These are phyloP conservation scores for Penicillium janthinellum DNA, from an alignment of 2,329 filamentous ascomycete genomes.

Conservation along the genomic window DNA sequence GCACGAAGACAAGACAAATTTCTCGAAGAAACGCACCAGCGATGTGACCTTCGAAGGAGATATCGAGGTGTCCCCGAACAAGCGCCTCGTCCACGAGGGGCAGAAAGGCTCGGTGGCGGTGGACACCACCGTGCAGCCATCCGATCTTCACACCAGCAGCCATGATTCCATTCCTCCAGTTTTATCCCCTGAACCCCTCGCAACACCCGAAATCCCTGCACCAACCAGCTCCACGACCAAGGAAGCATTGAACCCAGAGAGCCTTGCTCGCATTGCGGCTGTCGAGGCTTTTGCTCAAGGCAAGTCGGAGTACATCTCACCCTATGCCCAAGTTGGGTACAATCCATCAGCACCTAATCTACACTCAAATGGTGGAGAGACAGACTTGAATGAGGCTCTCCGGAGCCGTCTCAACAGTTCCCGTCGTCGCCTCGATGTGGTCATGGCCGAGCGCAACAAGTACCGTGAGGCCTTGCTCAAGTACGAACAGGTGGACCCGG, in stretches of 20 bases:
- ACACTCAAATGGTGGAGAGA: conserved; percentile 21
- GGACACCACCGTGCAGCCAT: not conserved
- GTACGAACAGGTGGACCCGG: conserved; percentile 28
- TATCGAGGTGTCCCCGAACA: not conserved
- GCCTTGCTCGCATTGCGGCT: conserved; percentile 15
- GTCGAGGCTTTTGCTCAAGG: not conserved
- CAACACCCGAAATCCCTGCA: not conserved
- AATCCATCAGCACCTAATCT: conserved; percentile 34
- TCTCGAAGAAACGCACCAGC: conserved; percentile 27
- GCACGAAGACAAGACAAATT: conserved; percentile 23
- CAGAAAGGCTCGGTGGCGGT: not conserved
- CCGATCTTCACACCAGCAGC: not conserved
- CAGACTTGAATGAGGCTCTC: conserved; percentile 28
- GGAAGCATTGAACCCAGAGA: conserved; percentile 24
- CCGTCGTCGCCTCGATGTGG: conserved; percentile 24
- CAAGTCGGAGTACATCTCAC: conserved; percentile 23
- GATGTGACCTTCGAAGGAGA: conserved; percentile 27
- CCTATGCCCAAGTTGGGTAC: conserved; percentile 36
- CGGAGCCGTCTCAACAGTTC: conserved; percentile 25
- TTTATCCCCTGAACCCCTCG: not conserved
- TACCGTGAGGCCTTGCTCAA: conserved; percentile 29
- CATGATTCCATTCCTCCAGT: not conserved
- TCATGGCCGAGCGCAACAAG: conserved; percentile 34
- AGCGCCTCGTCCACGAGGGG: not conserved
- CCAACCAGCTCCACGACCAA: conserved; percentile 14